Conservation (phyloP, 2,329 filamentous ascomycete genomes). For the Pseudogymnoascus sp. region DNA sequence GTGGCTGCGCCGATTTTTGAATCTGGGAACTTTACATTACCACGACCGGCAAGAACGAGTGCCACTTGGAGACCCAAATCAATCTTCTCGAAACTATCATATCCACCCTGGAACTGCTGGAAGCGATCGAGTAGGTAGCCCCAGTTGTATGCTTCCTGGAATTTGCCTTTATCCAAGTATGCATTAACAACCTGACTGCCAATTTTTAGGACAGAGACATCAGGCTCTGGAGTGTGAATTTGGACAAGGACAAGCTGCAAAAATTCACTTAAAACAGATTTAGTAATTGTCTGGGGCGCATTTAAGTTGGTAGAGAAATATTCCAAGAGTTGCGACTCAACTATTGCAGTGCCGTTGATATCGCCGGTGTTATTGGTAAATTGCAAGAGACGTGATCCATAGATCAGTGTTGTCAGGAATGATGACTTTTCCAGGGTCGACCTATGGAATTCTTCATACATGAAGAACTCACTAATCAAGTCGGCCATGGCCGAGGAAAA, state of each 20-base stretch:
- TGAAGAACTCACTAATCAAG: constrained; percentile 30
- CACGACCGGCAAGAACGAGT: constrained; percentile 35
- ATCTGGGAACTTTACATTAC: constrained; percentile 29
- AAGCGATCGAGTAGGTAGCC: constrained; percentile 37
- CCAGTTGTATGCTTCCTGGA: constrained; percentile 35
- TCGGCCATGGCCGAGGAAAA: constrained; percentile 36
- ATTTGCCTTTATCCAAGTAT: constrained; percentile 30
- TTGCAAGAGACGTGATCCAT: background rate
- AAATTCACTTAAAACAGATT: constrained; percentile 21
- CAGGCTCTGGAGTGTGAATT: background rate
- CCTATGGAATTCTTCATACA: background rate
- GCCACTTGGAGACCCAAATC: constrained; percentile 39
- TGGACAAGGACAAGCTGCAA: constrained; percentile 12
- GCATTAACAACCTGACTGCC: background rate
- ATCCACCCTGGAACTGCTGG: constrained; percentile 34
- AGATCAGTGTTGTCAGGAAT: background rate
- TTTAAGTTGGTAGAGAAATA: constrained; percentile 27
- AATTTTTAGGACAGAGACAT: background rate
- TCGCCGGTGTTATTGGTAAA: background rate
- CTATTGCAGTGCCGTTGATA: constrained; percentile 19
- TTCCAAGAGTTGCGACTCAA: constrained; percentile 28
- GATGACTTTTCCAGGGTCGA: background rate
- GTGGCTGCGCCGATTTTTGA: constrained; percentile 29
- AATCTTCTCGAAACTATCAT: constrained; percentile 32
- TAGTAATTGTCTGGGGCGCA: constrained; percentile 25